Evolutionary conservation across 176 grass and related monocot genomes (phyloP), one percentile per base, ranked within the genome.

Genomic region (Canna indica): DNA sequence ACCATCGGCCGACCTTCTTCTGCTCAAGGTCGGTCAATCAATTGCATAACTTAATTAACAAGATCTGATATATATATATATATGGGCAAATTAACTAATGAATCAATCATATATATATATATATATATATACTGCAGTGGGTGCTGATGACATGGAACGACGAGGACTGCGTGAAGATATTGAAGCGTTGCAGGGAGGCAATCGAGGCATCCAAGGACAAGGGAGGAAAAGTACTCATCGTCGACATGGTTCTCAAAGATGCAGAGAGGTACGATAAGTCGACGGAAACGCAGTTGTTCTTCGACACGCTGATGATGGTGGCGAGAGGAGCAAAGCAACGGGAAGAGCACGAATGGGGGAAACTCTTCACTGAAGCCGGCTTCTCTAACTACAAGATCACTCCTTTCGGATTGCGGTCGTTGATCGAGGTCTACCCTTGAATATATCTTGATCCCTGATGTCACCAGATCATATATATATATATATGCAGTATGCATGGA

Each of bases 361-460:
- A 25, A 3, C 38, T 67, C 16, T 67, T 67, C 20, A 12, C 13
- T 12, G 33, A 39, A 25, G 64, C 64, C 25, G 36, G 36, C 24
- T 67, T 24, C 5, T n/a, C 33, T 6, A 16, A 25, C 14, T 67
- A 39, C 64, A 67, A 39, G 18, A 11, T 67, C 35, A 67, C 15
- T 9, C 17, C 33, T 24, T 24, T 67, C 8, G 64, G 36, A 38
- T 8, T 41, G 20, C 64, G 17, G 4, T 38, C 34, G 16, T 12
- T 67, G 34, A 67, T 67, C 64, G 64, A 67, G 64, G 9, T 67
- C 1, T 67, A 10, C 16, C 64, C 64, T 67, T 67, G 60, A 64
- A n/a, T n/a, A n/a, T n/a, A n/a, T n/a, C n/a, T n/a, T n/a, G n/a
- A n/a, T n/a, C n/a, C n/a, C n/a, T n/a, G n/a, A n/a, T n/a, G n/a